A percentile compares a stretch with the other conserved stretches of the same genome.
phyloP scores from a whole-genome alignment of 306 rosid species.

The Chamaecrista fasciculata region DNA sequence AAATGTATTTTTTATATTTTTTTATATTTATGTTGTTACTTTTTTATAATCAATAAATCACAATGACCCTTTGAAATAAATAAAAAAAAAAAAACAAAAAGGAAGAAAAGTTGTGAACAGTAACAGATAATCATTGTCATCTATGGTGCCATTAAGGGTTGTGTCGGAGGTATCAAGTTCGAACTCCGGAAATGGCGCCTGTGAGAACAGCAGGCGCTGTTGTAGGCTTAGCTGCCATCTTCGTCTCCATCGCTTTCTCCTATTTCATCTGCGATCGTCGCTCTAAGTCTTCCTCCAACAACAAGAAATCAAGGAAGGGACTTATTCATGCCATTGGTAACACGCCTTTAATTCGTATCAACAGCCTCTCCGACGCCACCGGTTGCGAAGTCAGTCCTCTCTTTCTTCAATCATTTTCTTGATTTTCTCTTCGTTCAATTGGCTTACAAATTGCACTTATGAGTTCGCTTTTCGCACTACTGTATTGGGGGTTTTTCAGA shows the following conservation, averaged over 20 bases:
- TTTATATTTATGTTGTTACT: too few species aligned
- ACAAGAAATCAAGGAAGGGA: slow-evolving; percentile 44
- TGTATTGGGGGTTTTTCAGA: slow-evolving; percentile 41
- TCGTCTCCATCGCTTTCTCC: slow-evolving; percentile 41
- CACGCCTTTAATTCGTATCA: slow-evolving; percentile 87
- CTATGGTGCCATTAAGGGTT: not conserved
- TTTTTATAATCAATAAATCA: too few species aligned
- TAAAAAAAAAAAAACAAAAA: too few species aligned
- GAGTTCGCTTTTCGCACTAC: not conserved
- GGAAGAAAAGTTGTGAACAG: too few species aligned
- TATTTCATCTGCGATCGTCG: slow-evolving; percentile 42
- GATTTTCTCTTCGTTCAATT: not conserved
- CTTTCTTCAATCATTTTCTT: not conserved
- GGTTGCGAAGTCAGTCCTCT: slow-evolving; percentile 60
- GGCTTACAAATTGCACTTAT: not conserved
- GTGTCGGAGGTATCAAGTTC: not conserved
- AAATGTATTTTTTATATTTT: too few species aligned
- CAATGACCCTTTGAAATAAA: too few species aligned
- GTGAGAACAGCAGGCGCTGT: slow-evolving; percentile 56
- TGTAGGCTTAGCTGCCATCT: slow-evolving; percentile 46
- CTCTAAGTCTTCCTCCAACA: slow-evolving; percentile 30
- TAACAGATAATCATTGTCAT: too few species aligned
- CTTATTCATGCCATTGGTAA: slow-evolving; percentile 75
- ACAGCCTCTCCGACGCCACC: slow-evolving; percentile 89
- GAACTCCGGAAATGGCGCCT: slow-evolving; percentile 56